These are phyloP conservation scores for Epichloe amarillans DNA, from an alignment of 2,329 filamentous ascomycete genomes.

Conservation along the genomic window DNA sequence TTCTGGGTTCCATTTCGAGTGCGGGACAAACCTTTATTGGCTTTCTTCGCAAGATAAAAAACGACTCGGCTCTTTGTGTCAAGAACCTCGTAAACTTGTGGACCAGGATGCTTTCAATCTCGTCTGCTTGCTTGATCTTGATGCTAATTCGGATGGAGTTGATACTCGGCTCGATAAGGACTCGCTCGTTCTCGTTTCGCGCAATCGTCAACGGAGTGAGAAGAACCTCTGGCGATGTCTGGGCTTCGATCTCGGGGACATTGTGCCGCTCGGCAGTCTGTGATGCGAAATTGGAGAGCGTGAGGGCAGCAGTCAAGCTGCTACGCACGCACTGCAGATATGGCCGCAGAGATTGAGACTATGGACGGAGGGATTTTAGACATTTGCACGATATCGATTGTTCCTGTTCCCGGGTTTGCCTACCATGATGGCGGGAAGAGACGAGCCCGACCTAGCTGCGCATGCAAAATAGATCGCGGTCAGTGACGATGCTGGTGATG, in stretches of 20 bases:
- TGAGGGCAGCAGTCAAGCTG: slow-evolving; percentile 85
- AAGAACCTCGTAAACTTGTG: slow-evolving; percentile 98
- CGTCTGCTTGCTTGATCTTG: slow-evolving; percentile 98
- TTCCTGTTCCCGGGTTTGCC: background rate
- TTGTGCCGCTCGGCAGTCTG: slow-evolving; percentile 96
- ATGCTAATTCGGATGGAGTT: slow-evolving; percentile 97
- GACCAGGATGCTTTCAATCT: slow-evolving; percentile 95
- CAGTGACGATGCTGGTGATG: slow-evolving; percentile 8
- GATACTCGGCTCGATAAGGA: slow-evolving; percentile 90
- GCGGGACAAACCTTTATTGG: slow-evolving; percentile 61
- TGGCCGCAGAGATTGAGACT: slow-evolving; percentile 93
- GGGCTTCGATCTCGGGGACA: slow-evolving; percentile 92
- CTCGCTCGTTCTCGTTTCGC: slow-evolving; percentile 92
- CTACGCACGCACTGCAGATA: slow-evolving; percentile 94
- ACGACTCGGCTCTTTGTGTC: slow-evolving; percentile 89
- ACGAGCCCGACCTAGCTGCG: background rate
- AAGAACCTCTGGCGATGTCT: slow-evolving; percentile 83
- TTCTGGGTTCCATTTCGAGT: background rate
- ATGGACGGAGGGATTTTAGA: background rate
- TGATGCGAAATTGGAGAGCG: slow-evolving; percentile 84
- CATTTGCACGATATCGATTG: too few species aligned
- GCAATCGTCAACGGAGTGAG: slow-evolving; percentile 83
- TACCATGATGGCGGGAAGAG: background rate
- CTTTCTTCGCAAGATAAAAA: slow-evolving; percentile 92
- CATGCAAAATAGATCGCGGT: slow-evolving; percentile 2